Percentiles rank a stretch among this genome's conserved stretches.
These are phyloP conservation scores for Triticum dicoccoides DNA, from an alignment of 176 grass and related monocot genomes.

Conservation along the genomic window DNA sequence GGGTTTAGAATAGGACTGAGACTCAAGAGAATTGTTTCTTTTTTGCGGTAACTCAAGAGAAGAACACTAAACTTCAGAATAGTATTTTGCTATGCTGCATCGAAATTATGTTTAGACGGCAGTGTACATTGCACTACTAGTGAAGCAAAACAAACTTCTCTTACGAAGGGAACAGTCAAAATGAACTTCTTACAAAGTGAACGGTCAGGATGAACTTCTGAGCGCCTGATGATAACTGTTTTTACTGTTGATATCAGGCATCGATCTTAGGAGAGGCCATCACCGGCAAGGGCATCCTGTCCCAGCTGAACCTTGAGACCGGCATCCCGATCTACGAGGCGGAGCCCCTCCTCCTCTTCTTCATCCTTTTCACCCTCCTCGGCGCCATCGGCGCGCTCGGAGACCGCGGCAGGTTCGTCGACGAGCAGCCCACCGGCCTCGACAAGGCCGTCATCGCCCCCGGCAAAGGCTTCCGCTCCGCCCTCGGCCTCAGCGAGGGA, in stretches of 20 bases:
- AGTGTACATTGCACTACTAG: neutral
- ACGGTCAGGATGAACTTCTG: neutral
- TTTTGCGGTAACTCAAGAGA: neutral
- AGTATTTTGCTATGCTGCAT: no score
- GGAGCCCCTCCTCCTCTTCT: slow-evolving; percentile 99
- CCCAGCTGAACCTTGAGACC: slow-evolving; percentile 92
- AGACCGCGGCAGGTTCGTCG: slow-evolving; percentile 81
- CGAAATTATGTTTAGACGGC: neutral
- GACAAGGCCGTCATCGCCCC: slow-evolving; percentile 84
- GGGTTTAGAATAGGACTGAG: neutral
- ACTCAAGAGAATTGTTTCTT: neutral
- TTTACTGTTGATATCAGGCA: slow-evolving; percentile 33
- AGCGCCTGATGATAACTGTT: neutral
- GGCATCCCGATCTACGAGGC: slow-evolving; percentile 99
- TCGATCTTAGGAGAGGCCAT: slow-evolving; percentile 96
- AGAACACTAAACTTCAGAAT: no score
- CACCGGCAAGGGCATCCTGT: slow-evolving; percentile 92
- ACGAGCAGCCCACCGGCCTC: slow-evolving; percentile 60
- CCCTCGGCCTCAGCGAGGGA: slow-evolving; percentile 86
- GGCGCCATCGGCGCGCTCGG: slow-evolving; percentile 97
- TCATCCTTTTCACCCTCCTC: slow-evolving; percentile 99
- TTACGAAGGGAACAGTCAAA: neutral
- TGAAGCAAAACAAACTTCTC: neutral
- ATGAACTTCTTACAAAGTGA: neutral
- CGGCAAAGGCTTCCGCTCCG: slow-evolving; percentile 76